Evolutionary conservation across 495 filamentous ascomycete species (phyloP), one percentile per base, ranked within the genome.

Genomic region (Apodospora peruviana): DNA sequence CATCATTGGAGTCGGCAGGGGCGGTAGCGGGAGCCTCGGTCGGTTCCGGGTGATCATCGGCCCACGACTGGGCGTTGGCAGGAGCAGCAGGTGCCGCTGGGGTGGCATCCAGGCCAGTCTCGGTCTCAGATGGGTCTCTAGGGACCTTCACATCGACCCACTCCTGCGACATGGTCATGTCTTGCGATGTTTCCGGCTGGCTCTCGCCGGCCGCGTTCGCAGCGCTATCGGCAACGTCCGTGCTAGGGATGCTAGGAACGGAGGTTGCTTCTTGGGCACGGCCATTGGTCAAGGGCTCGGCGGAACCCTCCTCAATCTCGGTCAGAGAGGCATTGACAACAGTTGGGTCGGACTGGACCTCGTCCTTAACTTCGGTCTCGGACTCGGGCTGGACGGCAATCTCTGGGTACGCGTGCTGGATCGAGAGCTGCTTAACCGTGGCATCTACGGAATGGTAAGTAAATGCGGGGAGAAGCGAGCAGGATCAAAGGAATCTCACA

Each of bases 311-410:
- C 8, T 75, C 68, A 38, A 71, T 74, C 67, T 95, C 89, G 38
- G 87, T 91, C 34, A 87, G 69, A 36, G 81, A 81, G 25, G 88
- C 90, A 60, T 91, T 79, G 49, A 78, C 84, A 49, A 88, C 57
- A 1, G 89, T 91, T 18, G 85, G 87, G 59, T 96, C 90, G 32
- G 85, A 81, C 27, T 70, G 62, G 11, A 78, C 68, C 43, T 68
- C 64, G 23, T 69, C 71, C 50, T 71, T 68, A 25, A 76, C 48
- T 22, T 60, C 51, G 1, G 70, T 54, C 57, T 80, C 75, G 11
- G 52, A 5, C 20, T 57, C 55, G 5, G 64, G 2, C 50, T 71
- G 58, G 25, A 57, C 40, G 14, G 71, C 65, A 8, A 67, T 59
- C 24, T 83, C 77, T 10, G 58, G 47, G 16, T 47, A 69, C 23